Evolutionary conservation across 352 stramenopile genomes (phyloP).

Genomic region (Phytophthora kernoviae): DNA sequence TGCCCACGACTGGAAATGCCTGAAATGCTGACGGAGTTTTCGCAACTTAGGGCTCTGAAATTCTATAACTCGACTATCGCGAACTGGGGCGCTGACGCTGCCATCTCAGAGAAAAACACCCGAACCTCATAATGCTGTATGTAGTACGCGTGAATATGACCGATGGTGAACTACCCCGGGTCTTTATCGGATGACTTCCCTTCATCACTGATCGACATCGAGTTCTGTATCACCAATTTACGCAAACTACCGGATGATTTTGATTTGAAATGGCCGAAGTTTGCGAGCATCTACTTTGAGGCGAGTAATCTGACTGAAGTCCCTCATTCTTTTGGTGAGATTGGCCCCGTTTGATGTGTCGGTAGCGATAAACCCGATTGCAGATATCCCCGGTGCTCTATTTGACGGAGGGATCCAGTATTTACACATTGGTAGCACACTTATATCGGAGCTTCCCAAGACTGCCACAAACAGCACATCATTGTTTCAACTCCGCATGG

Average conservation of each 20-base stretch:
- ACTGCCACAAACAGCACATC: constrained; percentile 1
- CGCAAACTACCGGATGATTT: constrained; percentile 37
- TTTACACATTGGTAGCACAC: constrained; percentile 17
- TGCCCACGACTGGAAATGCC: constrained; percentile 42
- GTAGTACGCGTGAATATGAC: constrained; percentile 38
- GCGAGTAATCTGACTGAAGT: constrained; percentile 7
- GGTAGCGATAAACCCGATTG: constrained; percentile 21
- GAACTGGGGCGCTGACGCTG: constrained; percentile 30
- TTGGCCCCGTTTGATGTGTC: constrained; percentile 13
- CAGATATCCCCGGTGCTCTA: constrained; percentile 1
- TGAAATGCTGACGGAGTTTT: constrained; percentile 26
- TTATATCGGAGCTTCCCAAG: constrained; percentile 16
- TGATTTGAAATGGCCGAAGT: constrained; percentile 34
- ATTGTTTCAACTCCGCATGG: constrained; percentile 12
- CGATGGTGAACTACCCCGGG: constrained; percentile 34
- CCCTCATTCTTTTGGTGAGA: constrained; percentile 5
- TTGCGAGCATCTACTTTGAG: constrained; percentile 16
- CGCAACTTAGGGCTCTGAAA: constrained; percentile 28
- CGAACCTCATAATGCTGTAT: constrained; percentile 40
- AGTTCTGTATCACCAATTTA: constrained; percentile 39
- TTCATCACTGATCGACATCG: constrained; percentile 29
- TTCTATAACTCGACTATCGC: constrained; percentile 48
- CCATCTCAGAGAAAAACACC: constrained; percentile 29
- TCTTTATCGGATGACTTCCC: constrained; percentile 35
- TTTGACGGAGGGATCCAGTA: constrained; percentile 2